These are phyloP conservation scores for Xerocomus amazonicus DNA, from an alignment of 1,284 basidiomycete species.

Conservation along the genomic window DNA sequence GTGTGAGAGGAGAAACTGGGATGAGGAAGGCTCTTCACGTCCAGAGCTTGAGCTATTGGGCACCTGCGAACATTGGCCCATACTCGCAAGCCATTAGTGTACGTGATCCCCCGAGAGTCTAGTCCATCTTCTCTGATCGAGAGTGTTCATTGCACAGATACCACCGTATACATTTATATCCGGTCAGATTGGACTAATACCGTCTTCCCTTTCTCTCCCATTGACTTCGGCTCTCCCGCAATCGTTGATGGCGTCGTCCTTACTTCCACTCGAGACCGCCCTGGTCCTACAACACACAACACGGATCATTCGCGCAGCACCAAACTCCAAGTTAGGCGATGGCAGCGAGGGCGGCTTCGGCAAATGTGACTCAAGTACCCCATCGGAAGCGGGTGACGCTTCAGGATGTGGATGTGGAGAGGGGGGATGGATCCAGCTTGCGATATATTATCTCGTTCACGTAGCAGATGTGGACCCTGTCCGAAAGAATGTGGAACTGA, in stretches of 20 bases:
- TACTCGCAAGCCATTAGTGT: slow-evolving; percentile 93
- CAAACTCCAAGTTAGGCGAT: slow-evolving; percentile 23
- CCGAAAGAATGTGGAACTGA: slow-evolving; percentile 38
- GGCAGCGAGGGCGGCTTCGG: slow-evolving; percentile 29
- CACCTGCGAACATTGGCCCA: slow-evolving; percentile 97
- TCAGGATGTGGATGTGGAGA: slow-evolving; percentile 21
- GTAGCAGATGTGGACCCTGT: slow-evolving; percentile 40
- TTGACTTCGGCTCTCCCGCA: slow-evolving; percentile 16
- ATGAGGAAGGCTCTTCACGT: slow-evolving; percentile 81
- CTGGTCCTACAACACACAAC: slow-evolving; percentile 80
- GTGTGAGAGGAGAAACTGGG: slow-evolving; percentile 19
- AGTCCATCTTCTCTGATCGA: slow-evolving; percentile 3
- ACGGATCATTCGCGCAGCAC: slow-evolving; percentile 54
- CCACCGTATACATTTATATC: slow-evolving; percentile 81
- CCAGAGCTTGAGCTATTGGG: slow-evolving; percentile 96
- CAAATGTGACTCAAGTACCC: slow-evolving; percentile 12
- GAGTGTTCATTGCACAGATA: slow-evolving; percentile 43
- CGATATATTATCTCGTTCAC: slow-evolving; percentile 63
- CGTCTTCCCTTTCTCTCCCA: slow-evolving; percentile 69
- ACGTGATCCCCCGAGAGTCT: slow-evolving; percentile 27
- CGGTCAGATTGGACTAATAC: slow-evolving; percentile 92
- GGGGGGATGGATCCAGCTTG: slow-evolving; percentile 57
- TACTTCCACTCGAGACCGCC: slow-evolving; percentile 63
- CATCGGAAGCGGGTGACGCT: background rate
- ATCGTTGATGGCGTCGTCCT: background rate